Evolutionary conservation across 495 filamentous ascomycete species (phyloP).

Genomic region (Talaromyces wortmannii): DNA sequence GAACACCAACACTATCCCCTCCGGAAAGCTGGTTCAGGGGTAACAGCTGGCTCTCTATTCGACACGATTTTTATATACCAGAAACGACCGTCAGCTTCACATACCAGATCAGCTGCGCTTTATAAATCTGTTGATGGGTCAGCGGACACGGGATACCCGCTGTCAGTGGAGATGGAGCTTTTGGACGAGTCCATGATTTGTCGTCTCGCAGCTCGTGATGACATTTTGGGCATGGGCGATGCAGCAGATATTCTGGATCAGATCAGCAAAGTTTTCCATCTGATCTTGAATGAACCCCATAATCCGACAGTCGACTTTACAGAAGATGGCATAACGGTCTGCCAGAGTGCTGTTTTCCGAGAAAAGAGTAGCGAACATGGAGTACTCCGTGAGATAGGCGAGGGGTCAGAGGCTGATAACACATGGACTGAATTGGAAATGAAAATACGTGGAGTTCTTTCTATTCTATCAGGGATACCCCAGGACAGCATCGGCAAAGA

Average conservation of each 20-base stretch:
- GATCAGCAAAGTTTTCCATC: constrained; percentile 47
- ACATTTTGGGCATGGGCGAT: constrained; percentile 34
- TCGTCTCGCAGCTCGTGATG: constrained; percentile 61
- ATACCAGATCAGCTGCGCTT: constrained; percentile 14
- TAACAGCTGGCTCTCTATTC: constrained; percentile 32
- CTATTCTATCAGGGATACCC: constrained; percentile 49
- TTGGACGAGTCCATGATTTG: constrained; percentile 47
- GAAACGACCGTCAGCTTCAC: constrained; percentile 12
- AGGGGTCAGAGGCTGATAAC: background rate
- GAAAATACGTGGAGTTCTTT: constrained; percentile 47
- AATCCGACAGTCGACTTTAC: constrained; percentile 46
- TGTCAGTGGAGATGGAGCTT: constrained; percentile 74
- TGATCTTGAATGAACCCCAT: constrained; percentile 38
- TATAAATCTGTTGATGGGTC: constrained; percentile 51
- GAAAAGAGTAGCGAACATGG: background rate
- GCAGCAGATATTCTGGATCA: constrained; percentile 38
- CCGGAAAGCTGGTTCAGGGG: constrained; percentile 37
- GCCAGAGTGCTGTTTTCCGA: constrained; percentile 36
- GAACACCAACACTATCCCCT: constrained; percentile 63
- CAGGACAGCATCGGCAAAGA: constrained; percentile 44
- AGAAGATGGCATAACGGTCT: constrained; percentile 38
- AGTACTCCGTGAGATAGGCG: background rate
- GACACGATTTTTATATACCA: constrained; percentile 73
- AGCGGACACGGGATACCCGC: constrained; percentile 65
- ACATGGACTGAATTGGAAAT: constrained; percentile 2